Evolutionary conservation across 192 early-diverging fungal genomes (phyloP).

Genomic region (Entomortierella lignicola): DNA sequence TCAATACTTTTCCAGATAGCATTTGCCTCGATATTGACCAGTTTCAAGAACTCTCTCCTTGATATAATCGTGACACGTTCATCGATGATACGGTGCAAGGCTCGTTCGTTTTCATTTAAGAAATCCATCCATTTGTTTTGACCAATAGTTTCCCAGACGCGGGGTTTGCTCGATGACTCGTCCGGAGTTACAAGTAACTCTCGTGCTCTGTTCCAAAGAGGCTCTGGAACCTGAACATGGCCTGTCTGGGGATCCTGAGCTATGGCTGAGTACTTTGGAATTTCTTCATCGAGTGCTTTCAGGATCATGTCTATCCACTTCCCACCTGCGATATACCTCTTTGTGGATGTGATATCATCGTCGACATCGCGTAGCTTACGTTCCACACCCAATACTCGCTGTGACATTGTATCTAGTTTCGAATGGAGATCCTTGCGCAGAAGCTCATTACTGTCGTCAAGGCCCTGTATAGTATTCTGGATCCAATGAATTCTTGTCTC

Average conservation of each 20-base stretch:
- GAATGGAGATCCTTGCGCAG: neutral
- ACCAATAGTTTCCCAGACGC: no score
- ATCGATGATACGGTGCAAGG: neutral
- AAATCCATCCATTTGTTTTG: slow-evolving; percentile 7
- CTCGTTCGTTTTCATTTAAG: slow-evolving; percentile 10
- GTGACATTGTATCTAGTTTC: neutral
- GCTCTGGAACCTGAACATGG: neutral
- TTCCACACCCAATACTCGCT: neutral
- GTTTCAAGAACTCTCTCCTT: slow-evolving; percentile 5
- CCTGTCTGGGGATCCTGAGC: neutral
- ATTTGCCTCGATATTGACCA: slow-evolving; percentile 1
- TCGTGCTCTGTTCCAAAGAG: slow-evolving; percentile 3
- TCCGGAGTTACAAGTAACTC: neutral
- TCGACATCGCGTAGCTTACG: neutral
- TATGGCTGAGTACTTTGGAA: neutral
- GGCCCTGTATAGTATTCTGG: neutral
- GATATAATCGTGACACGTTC: neutral
- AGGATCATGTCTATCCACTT: slow-evolving; percentile 8
- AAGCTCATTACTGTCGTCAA: neutral
- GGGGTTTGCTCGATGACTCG: no score
- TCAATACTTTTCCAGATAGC: slow-evolving; percentile 9
- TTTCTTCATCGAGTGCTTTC: neutral
- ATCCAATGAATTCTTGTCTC: slow-evolving; percentile 1
- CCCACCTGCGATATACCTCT: neutral
- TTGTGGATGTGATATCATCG: neutral